Evolutionary conservation across 2,329 filamentous ascomycete species (phyloP).

Genomic region (Ramichloridium luteum): DNA sequence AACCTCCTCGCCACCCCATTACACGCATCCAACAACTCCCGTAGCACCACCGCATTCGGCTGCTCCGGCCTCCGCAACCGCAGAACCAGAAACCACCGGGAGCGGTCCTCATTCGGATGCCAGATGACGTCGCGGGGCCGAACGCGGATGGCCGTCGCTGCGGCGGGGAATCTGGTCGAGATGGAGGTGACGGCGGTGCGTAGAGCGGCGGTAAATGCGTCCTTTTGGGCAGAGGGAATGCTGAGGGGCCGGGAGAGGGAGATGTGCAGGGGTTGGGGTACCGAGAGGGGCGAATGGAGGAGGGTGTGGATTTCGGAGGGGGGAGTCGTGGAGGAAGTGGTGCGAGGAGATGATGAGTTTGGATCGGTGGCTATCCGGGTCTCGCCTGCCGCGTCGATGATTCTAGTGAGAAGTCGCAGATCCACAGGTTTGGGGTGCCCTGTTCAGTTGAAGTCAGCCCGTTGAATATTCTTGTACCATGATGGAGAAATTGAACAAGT

Average conservation of each 20-base stretch:
- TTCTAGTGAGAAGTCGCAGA: not conserved
- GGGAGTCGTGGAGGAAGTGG: too few relatives aligned
- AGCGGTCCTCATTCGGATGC: slow-evolving; percentile 54
- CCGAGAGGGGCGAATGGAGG: slow-evolving; percentile 64
- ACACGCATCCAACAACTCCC: slow-evolving; percentile 49
- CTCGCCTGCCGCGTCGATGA: too few relatives aligned
- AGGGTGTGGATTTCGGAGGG: slow-evolving; percentile 47
- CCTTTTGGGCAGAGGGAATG: slow-evolving; percentile 60
- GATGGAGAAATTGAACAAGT: too few relatives aligned
- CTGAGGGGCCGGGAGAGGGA: slow-evolving; percentile 75
- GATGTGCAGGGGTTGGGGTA: slow-evolving; percentile 72
- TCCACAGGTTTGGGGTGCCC: not conserved
- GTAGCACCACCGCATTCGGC: slow-evolving; percentile 29
- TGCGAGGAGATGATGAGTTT: too few relatives aligned
- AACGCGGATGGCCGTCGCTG: slow-evolving; percentile 30
- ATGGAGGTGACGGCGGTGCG: slow-evolving; percentile 29
- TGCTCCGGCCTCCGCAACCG: slow-evolving; percentile 36
- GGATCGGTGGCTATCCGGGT: too few relatives aligned
- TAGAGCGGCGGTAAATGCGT: slow-evolving; percentile 51
- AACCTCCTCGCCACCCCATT: slow-evolving; percentile 51
- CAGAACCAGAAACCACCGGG: slow-evolving; percentile 75
- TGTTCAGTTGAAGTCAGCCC: too few relatives aligned
- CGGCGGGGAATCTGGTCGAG: too few relatives aligned
- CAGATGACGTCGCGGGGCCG: slow-evolving; percentile 42
- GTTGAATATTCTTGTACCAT: too few relatives aligned